Conservation (phyloP, 345 rosid genomes). For the Aquilaria malaccensis region DNA sequence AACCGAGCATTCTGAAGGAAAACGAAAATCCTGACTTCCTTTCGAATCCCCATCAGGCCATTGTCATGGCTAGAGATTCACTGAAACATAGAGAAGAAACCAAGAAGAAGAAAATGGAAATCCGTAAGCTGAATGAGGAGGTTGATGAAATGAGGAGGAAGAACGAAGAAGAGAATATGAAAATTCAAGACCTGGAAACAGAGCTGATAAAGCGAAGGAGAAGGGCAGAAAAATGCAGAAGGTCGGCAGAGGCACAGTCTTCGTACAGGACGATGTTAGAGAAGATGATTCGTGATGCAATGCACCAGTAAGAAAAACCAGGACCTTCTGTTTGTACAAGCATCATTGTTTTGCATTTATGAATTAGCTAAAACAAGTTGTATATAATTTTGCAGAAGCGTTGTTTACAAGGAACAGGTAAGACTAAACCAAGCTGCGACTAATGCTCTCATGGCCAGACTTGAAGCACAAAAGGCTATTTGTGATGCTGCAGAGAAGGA, state of each 20-base stretch:
- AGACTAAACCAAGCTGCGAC: conserved; percentile 88
- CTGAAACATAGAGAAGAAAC: conserved; percentile 69
- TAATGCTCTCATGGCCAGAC: conserved; percentile 77
- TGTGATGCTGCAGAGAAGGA: conserved; percentile 87
- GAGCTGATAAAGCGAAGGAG: conserved; percentile 69
- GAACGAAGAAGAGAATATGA: conserved; percentile 55
- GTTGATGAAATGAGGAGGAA: conserved; percentile 45
- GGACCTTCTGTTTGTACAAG: background rate
- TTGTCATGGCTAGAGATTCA: conserved; percentile 77
- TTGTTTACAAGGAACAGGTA: conserved; percentile 82
- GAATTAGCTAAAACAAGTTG: background rate
- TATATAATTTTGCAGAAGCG: conserved; percentile 54
- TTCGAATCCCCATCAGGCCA: conserved; percentile 70
- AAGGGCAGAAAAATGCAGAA: conserved; percentile 90
- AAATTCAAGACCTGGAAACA: conserved; percentile 73
- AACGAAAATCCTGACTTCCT: conserved; percentile 56
- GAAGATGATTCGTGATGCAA: conserved; percentile 97
- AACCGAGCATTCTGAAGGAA: conserved; percentile 44
- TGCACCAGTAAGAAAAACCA: conserved; percentile 80
- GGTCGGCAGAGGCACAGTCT: conserved; percentile 91
- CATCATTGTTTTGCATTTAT: background rate
- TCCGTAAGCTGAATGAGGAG: conserved; percentile 60
- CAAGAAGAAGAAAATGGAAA: conserved; percentile 47
- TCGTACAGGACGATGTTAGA: conserved; percentile 71
- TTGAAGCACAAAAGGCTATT: conserved; percentile 89